phyloP scores from a whole-genome alignment of 208 protist genomes.

The Herpetomonas tarakana region DNA sequence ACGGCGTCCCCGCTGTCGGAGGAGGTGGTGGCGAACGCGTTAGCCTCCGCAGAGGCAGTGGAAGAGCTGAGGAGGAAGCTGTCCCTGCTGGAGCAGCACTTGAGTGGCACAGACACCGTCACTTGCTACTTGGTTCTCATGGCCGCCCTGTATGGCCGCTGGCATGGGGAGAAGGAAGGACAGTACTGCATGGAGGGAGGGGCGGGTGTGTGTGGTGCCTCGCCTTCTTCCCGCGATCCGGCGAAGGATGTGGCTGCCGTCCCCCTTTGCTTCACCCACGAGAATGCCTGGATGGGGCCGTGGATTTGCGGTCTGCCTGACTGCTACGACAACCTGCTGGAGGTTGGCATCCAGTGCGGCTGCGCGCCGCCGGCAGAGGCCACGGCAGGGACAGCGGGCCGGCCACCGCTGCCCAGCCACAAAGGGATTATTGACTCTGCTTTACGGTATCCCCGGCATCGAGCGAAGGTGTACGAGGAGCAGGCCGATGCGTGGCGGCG shows the following conservation, averaged over 20 bases:
- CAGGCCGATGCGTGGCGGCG: conserved; percentile 33
- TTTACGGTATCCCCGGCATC: conserved; percentile 43
- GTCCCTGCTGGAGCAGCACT: conserved; percentile 22
- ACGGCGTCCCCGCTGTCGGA: conserved; percentile 6
- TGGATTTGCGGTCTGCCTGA: conserved; percentile 68
- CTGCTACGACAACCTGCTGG: conserved; percentile 82
- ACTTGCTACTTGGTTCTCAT: conserved; percentile 66
- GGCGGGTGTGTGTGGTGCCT: no score
- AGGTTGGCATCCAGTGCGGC: conserved; percentile 26
- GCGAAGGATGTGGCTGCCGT: not conserved
- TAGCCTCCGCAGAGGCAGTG: not conserved
- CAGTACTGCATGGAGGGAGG: not conserved
- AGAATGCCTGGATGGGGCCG: conserved; percentile 65
- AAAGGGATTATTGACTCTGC: not conserved
- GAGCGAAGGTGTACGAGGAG: conserved; percentile 31
- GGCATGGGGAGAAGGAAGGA: conserved; percentile 3
- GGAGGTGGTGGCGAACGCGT: not conserved
- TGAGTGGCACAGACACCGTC: conserved; percentile 68
- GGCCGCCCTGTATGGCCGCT: conserved; percentile 47
- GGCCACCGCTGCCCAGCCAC: no score
- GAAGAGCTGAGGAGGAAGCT: conserved; percentile 23
- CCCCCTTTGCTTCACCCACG: conserved; percentile 32
- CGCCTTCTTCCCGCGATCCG: no score
- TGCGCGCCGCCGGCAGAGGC: not conserved
- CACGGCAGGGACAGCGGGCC: no score